phyloP scores from a whole-genome alignment of 495 filamentous ascomycete genomes.

The Tuber calosporum region DNA sequence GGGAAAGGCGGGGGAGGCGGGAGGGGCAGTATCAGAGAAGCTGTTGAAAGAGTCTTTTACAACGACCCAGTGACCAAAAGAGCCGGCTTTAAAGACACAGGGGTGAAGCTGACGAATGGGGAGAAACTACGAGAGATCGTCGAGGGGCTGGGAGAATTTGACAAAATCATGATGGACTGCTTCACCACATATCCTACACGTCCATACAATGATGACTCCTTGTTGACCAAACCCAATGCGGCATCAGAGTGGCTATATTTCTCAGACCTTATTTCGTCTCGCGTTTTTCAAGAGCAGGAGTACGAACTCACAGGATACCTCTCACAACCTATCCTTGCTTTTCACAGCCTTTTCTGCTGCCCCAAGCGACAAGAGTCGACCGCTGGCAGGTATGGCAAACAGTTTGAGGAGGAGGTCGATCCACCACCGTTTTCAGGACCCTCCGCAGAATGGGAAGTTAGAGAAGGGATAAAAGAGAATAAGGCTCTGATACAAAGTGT shows the following conservation, averaged over 20 bases:
- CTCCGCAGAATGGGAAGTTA: slow-evolving; percentile 67
- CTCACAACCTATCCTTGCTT: slow-evolving; percentile 73
- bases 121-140: slow-evolving; percentile 78
- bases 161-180: slow-evolving; percentile 74
- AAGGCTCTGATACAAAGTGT: slow-evolving; percentile 51
- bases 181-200: slow-evolving; percentile 77
- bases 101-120: slow-evolving; percentile 68
- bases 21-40: slow-evolving; percentile 31
- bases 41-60: slow-evolving; percentile 37
- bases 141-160: slow-evolving; percentile 78
- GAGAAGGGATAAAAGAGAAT: slow-evolving; percentile 64
- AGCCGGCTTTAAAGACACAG: slow-evolving; percentile 54
- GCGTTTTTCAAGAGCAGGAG: slow-evolving; percentile 67
- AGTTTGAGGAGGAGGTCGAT: slow-evolving; percentile 46
- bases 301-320: slow-evolving; percentile 86
- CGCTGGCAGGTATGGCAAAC: slow-evolving; percentile 39
- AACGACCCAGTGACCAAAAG: slow-evolving; percentile 13
- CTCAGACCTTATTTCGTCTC: slow-evolving; percentile 71
- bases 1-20: slow-evolving; percentile 44
- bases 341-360: slow-evolving; percentile 82
- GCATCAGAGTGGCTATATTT: slow-evolving; percentile 96
- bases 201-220: slow-evolving; percentile 84
- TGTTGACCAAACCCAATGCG: slow-evolving; percentile 74
- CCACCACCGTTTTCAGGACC: slow-evolving; percentile 70
- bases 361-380: slow-evolving; percentile 43